These are phyloP conservation scores for Arabis hirsuta DNA, from an alignment of 345 rosid species.

Conservation along the genomic window DNA sequence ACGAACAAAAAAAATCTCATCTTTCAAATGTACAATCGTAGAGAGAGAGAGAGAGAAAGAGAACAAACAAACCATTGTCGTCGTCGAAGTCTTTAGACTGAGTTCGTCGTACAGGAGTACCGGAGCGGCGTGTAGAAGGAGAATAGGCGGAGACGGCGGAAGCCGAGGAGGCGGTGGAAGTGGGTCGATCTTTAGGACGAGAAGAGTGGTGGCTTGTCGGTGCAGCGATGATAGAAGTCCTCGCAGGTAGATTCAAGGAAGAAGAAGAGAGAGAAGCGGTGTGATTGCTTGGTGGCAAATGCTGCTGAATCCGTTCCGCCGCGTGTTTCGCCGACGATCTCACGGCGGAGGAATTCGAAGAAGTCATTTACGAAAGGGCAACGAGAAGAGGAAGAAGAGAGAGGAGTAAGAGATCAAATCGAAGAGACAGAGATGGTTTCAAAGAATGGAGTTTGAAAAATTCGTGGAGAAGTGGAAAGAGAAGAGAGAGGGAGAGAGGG, in stretches of 20 bases:
- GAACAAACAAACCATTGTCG: constrained; percentile 54
- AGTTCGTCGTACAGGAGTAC: constrained; percentile 61
- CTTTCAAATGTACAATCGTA: constrained; percentile 6
- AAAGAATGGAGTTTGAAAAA: constrained; percentile 17
- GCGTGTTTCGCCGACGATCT: constrained; percentile 50
- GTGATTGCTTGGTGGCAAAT: constrained; percentile 39
- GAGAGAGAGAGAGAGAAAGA: not conserved
- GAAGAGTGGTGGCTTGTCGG: constrained; percentile 42
- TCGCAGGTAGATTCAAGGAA: constrained; percentile 43
- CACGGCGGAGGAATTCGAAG: constrained; percentile 41
- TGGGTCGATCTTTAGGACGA: constrained; percentile 52
- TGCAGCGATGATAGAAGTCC: constrained; percentile 44
- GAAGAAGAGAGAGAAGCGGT: constrained; percentile 43
- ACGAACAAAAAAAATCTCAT: not conserved
- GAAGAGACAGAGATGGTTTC: constrained; percentile 1
- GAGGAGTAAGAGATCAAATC: not conserved
- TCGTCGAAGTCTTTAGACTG: constrained; percentile 49
- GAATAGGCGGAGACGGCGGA: constrained; percentile 44
- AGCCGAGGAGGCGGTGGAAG: constrained; percentile 43
- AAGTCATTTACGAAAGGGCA: constrained; percentile 34
- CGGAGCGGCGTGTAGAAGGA: constrained; percentile 58
- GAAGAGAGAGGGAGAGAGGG: constrained; percentile 35
- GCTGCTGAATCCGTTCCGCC: constrained; percentile 48
- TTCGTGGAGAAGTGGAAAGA: constrained; percentile 38
- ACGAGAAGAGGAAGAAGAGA: not conserved